Evolutionary conservation across 164 flowering plant genomes (phyloP), one percentile per base, ranked within the genome.

Genomic region (Echeveria elegans): DNA sequence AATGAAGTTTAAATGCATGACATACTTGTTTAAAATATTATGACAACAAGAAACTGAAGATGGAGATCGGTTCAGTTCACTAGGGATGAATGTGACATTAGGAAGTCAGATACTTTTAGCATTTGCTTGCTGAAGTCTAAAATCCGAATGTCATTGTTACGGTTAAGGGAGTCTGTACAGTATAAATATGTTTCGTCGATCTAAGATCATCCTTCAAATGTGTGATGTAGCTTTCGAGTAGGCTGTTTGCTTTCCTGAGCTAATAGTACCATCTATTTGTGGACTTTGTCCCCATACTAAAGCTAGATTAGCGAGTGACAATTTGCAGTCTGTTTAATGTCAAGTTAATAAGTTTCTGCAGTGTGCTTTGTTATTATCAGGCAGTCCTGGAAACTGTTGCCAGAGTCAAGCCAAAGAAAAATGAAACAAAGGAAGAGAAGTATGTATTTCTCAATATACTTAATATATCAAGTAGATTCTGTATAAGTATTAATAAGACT

Each of bases 351-450:
- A 61, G 34, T 83, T 76, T n/a, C 10, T 45, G 59, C 53, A 52
- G 62, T 66, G 58, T 61, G 47, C 66, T 65, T 43, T 61, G 48
- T 75, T 41, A 70, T 77, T 66, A 48, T 76, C 86, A 92, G 97
- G 97, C 97, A 26, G 90, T 85, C 72, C 67, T 92, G 85, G 97
- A 92, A 79, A 92, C 97, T 66, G 97, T 92, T 67, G 97, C 97
- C 41, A 85, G 97, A 82, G 90, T 89, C 47, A 92, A 81, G 81
- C 11, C 88, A 71, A 91, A 89, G 86, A 92, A 89, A 81, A 92
- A 92, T 82, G 97, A 92, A 26, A 85, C 96, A 26, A 87, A 89
- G 65, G 92, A 86, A 79, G 96, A 86, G 64, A 89, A 89, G 96
- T 89, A 89, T 65, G 73, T 72, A 34, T 67, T 72, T 75, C 12